phyloP scores from a whole-genome alignment of 192 early-diverging fungal genomes.

The Tieghemiomyces parasiticus region DNA sequence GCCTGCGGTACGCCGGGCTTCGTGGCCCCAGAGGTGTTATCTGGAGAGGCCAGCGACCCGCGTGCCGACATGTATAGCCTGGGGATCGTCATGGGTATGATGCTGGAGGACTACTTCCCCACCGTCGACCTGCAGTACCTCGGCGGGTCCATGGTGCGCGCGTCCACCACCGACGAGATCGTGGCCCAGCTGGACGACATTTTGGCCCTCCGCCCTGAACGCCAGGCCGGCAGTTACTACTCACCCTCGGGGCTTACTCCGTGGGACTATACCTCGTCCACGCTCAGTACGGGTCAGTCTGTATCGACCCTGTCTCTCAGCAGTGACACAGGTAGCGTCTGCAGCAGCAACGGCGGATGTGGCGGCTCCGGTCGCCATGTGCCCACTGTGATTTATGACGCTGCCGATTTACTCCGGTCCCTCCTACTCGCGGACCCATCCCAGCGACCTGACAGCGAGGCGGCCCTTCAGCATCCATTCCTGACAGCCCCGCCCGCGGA shows the following conservation, averaged over 20 bases:
- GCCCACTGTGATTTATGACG: slow-evolving; percentile 35
- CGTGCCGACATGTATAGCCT: slow-evolving; percentile 50
- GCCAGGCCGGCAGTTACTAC: slow-evolving; percentile 17
- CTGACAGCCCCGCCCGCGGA: slow-evolving; percentile 16
- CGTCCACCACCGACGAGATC: slow-evolving; percentile 47
- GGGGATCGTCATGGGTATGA: slow-evolving; percentile 54
- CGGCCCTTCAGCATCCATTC: slow-evolving; percentile 41
- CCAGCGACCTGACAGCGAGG: slow-evolving; percentile 35
- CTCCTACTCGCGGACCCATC: slow-evolving; percentile 36
- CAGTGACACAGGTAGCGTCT: slow-evolving; percentile 8
- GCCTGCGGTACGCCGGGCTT: slow-evolving; percentile 62
- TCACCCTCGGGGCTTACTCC: neutral
- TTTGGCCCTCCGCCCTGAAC: slow-evolving; percentile 18
- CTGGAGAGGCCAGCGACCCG: slow-evolving; percentile 20
- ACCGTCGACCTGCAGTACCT: slow-evolving; percentile 45
- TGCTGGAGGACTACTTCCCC: slow-evolving; percentile 57
- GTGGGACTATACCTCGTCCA: neutral
- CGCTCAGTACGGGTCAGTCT: too few relatives aligned
- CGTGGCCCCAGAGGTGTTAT: slow-evolving; percentile 47
- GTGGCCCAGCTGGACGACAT: slow-evolving; percentile 33
- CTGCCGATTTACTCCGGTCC: slow-evolving; percentile 40
- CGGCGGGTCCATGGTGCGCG: slow-evolving; percentile 46
- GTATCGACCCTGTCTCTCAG: too few relatives aligned
- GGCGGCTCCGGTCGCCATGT: too few relatives aligned
- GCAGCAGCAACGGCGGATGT: slow-evolving; percentile 15